Base-by-base conservation (phyloP, 768 basidiomycete species). In the Epithele typhae region DNA sequence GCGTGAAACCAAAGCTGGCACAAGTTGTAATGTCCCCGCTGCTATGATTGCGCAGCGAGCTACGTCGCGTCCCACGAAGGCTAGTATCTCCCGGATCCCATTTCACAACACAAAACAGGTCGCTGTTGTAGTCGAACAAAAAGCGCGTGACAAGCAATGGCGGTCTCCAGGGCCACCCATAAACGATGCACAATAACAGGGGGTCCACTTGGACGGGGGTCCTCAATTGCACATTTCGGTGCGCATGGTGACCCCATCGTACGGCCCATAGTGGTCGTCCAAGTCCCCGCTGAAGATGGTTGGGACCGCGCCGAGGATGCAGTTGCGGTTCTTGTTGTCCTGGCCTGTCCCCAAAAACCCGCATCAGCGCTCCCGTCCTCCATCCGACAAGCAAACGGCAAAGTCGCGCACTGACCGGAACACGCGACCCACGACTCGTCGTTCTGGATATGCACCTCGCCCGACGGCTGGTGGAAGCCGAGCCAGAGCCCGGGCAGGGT, bases 301-400 rank as follows among this genome's bases (percentile, higher is more conserved):
- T 2, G 70, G 56, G 2, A 83, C 81, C 38, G 76, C 77, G 1
- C 81, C 82, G 14, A 72, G 71, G 10, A 60, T 71, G 64, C 83
- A 85, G 45, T 70, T 59, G 2, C 42, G 51, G 49, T 70, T 75
- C 7, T 72, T 58, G 56, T 86, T 85, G 46, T 87, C 84, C 48
- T 82, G 75, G 8, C 83, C 79, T 79, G 24, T 14, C 25, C 10
- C 10, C 4, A 9, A 12, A 30, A 19, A 5, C 10, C 10, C 19
- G 19, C n/a, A 22, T 2, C 1, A 5, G 10, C 15, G n/a, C 21
- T 15, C 39, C 15, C n/a, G n/a, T n/a, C n/a, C n/a, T n/a, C n/a
- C n/a, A n/a, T n/a, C n/a, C n/a, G n/a, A n/a, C n/a, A n/a, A n/a
- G 36, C 24, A n/a, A n/a, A n/a, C n/a, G n/a, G n/a, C n/a, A n/a